These are phyloP conservation scores for Leptographium wingfieldii DNA, from an alignment of 2,329 filamentous ascomycete species.

Conservation along the genomic window DNA sequence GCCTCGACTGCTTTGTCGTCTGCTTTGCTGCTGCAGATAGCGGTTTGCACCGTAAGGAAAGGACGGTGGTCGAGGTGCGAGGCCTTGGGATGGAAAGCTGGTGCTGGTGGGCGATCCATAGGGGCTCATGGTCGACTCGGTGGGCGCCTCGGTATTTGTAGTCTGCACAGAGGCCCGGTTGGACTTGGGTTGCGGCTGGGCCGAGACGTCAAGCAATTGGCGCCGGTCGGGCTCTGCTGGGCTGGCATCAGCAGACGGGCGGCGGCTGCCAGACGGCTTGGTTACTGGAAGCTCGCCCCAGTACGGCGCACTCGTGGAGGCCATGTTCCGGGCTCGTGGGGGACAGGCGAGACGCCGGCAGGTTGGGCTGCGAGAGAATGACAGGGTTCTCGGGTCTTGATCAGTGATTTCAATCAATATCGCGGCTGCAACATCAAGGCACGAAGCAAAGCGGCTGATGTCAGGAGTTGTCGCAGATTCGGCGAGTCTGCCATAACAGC, in stretches of 20 bases:
- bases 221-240: constrained; percentile 14
- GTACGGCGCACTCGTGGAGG: not conserved
- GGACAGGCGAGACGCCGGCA: constrained; percentile 33
- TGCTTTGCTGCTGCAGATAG: constrained; percentile 26
- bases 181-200: constrained; percentile 29
- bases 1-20: constrained; percentile 28
- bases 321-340: not conserved
- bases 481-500: not conserved
- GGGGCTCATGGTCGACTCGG: constrained; percentile 46
- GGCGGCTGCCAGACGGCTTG: constrained; percentile 26
- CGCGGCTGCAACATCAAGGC: not conserved
- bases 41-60: constrained; percentile 33
- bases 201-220: constrained; percentile 20
- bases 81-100: constrained; percentile 36
- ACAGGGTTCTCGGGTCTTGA: not conserved
- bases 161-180: constrained; percentile 45
- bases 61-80: constrained; percentile 48
- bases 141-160: constrained; percentile 41
- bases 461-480: not conserved
- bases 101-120: constrained; percentile 41
- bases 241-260: constrained; percentile 19
- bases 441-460: not conserved
- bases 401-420: not conserved
- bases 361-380: constrained; percentile 19
- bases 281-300: constrained; percentile 33